phyloP scores from a whole-genome alignment of 106 monocot genomes.

The Posidonia australis region DNA sequence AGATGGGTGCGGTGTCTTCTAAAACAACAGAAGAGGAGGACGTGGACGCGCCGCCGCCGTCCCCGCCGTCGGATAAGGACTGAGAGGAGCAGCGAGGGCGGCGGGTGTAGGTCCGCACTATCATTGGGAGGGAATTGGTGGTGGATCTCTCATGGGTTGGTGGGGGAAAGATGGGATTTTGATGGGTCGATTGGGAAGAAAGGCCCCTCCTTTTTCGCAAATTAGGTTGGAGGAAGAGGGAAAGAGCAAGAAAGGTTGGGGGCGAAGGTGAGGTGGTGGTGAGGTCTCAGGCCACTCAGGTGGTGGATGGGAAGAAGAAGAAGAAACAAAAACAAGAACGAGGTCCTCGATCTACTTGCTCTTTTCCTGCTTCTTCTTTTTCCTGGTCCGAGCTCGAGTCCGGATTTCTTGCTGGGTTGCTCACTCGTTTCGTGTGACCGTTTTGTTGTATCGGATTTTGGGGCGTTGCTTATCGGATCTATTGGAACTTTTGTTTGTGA shows the following conservation, averaged over 20 bases:
- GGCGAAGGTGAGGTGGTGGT: not conserved
- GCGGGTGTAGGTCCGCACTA: slow-evolving; percentile 82
- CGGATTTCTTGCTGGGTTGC: too few relatives aligned
- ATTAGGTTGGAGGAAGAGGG: not conserved
- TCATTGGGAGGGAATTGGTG: slow-evolving; percentile 22
- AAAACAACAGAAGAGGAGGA: slow-evolving; percentile 7
- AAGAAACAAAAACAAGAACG: too few relatives aligned
- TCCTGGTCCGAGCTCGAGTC: too few relatives aligned
- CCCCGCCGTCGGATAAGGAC: slow-evolving; percentile 18
- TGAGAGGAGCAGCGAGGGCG: slow-evolving; percentile 25
- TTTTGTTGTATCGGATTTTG: too few relatives aligned
- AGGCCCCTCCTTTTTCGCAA: not conserved
- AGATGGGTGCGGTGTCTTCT: slow-evolving; percentile 12
- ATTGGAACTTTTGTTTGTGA: too few relatives aligned
- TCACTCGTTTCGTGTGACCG: too few relatives aligned
- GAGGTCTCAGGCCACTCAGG: too few relatives aligned
- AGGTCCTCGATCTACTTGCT: too few relatives aligned
- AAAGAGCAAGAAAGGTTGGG: not conserved
- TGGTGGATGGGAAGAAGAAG: too few relatives aligned
- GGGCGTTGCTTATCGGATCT: too few relatives aligned
- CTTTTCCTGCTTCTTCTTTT: too few relatives aligned
- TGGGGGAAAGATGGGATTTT: not conserved
- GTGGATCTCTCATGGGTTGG: slow-evolving; percentile 1
- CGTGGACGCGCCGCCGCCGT: slow-evolving; percentile 15
- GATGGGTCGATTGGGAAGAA: not conserved